These are phyloP conservation scores for Populus tremula DNA, from an alignment of 345 rosid genomes.

Conservation along the genomic window DNA sequence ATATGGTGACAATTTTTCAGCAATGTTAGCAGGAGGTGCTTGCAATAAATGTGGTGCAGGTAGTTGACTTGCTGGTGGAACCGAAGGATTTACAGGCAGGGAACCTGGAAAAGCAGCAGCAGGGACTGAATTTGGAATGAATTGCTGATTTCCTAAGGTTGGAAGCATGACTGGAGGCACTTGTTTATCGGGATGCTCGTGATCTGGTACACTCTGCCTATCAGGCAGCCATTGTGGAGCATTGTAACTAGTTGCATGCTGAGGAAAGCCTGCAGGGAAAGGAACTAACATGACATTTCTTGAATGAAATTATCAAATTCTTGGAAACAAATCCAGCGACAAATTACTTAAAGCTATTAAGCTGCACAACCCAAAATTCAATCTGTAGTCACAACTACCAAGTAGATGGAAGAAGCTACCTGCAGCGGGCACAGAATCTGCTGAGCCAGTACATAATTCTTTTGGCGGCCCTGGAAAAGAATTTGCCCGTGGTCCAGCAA, in stretches of 20 bases:
- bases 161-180: slow-evolving; percentile 32
- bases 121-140: slow-evolving; percentile 56
- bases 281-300: not conserved
- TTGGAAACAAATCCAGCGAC: not conserved
- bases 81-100: slow-evolving; percentile 53
- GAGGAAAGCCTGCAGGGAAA: slow-evolving; percentile 26
- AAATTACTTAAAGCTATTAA: not conserved
- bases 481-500: slow-evolving; percentile 56
- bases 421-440: slow-evolving; percentile 38
- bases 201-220: slow-evolving; percentile 45
- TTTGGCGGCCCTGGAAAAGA: slow-evolving; percentile 54
- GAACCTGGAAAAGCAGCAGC: slow-evolving; percentile 60
- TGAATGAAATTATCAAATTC: not conserved
- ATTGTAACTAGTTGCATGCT: slow-evolving; percentile 32
- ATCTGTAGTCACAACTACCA: not conserved
- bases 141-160: slow-evolving; percentile 53
- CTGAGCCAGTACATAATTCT: slow-evolving; percentile 41
- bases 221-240: slow-evolving; percentile 61
- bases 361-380: not conserved
- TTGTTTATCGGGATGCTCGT: slow-evolving; percentile 54
- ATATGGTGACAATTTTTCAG: slow-evolving; percentile 80
- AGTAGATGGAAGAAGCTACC: slow-evolving; percentile 21
- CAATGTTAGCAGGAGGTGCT: slow-evolving; percentile 38
- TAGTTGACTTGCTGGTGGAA: slow-evolving; percentile 46
- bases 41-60: slow-evolving; percentile 28